Evolutionary conservation across 129 eudicot genomes (phyloP).

Genomic region (Lactuca sativa): DNA sequence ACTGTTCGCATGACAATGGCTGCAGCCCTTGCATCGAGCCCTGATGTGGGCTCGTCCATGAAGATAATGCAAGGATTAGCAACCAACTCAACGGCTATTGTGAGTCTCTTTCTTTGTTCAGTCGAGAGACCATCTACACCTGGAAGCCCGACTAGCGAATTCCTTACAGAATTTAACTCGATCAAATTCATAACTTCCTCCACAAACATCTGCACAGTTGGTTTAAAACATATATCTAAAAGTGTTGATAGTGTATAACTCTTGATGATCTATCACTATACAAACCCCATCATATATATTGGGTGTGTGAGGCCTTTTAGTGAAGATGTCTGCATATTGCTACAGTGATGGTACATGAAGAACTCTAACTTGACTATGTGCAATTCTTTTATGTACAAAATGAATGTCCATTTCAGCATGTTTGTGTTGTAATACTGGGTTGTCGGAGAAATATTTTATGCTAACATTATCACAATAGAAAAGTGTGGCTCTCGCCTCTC

Average conservation of each 20-base stretch:
- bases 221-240: too few relatives aligned
- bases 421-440: too few relatives aligned
- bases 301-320: too few relatives aligned
- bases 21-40: constrained; percentile 87
- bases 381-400: too few relatives aligned
- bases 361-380: too few relatives aligned
- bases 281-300: neutral
- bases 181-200: constrained; percentile 82
- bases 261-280: neutral
- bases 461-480: too few relatives aligned
- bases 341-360: too few relatives aligned
- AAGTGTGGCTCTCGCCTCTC: too few relatives aligned
- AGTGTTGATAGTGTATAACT: neutral
- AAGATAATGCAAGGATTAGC: constrained; percentile 86
- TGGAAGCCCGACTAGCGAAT: constrained; percentile 73
- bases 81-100: constrained; percentile 77
- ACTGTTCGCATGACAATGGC: constrained; percentile 89
- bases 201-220: constrained; percentile 47
- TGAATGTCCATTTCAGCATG: too few relatives aligned
- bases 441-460: too few relatives aligned
- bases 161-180: constrained; percentile 57
- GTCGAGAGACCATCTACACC: constrained; percentile 79
- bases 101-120: constrained; percentile 79
- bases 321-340: too few relatives aligned
- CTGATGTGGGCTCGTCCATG: constrained; percentile 92